A percentile compares a stretch with the other conserved stretches of the same genome.
phyloP scores from a whole-genome alignment of 2,329 filamentous ascomycete species.

The Colletotrichum somersetense region DNA sequence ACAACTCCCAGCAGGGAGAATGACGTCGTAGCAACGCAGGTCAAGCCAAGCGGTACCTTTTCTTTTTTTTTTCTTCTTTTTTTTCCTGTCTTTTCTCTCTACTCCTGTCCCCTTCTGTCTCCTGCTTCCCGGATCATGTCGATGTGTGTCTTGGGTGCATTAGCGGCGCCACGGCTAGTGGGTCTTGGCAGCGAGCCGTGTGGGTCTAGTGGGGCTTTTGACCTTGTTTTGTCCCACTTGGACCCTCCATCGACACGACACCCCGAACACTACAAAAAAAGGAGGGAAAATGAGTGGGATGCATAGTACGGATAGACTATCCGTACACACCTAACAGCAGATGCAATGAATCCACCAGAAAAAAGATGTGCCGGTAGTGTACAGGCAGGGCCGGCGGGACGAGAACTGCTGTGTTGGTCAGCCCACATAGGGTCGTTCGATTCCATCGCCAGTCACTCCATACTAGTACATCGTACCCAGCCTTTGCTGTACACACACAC shows the following conservation, averaged over 20 bases:
- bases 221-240: constrained; percentile 1
- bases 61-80: not conserved
- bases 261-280: not conserved
- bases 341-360: not conserved
- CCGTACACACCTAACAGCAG: not conserved
- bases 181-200: not conserved
- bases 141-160: not conserved
- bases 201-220: not conserved
- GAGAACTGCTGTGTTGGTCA: not conserved
- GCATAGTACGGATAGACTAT: not conserved
- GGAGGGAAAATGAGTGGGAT: not conserved
- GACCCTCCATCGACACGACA: constrained; percentile 1
- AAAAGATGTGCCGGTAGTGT: not conserved
- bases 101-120: not conserved
- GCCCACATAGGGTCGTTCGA: not conserved
- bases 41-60: not conserved
- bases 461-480: too few relatives aligned
- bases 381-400: not conserved
- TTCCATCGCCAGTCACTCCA: not conserved
- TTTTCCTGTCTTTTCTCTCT: not conserved
- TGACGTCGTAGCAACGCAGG: constrained; percentile 38
- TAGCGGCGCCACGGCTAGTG: constrained; percentile 20
- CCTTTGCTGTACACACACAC: not conserved
- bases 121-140: not conserved
- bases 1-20: constrained; percentile 23